Evolutionary conservation across 331 rosid genomes (phyloP).

Genomic region (Acacia pycnantha): DNA sequence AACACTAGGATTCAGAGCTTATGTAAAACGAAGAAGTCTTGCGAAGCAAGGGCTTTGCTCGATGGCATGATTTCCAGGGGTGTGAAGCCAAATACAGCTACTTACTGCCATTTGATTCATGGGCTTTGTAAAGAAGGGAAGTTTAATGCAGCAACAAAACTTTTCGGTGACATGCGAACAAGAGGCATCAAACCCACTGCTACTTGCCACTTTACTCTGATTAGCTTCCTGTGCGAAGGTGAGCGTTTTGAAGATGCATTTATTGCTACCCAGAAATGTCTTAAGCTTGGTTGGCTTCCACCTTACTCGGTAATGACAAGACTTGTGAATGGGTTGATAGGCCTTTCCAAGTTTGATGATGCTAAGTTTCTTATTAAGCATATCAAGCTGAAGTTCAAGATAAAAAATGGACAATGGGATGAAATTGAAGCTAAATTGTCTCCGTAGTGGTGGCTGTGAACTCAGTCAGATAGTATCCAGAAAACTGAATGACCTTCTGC

Average conservation of each 20-base stretch:
- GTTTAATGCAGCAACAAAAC: slow-evolving; percentile 53
- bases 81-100: slow-evolving; percentile 58
- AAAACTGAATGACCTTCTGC: neutral
- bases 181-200: slow-evolving; percentile 47
- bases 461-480: neutral
- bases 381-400: slow-evolving; percentile 56
- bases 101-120: slow-evolving; percentile 59
- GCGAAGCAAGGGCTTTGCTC: slow-evolving; percentile 64
- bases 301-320: slow-evolving; percentile 58
- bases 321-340: slow-evolving; percentile 70
- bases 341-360: slow-evolving; percentile 50
- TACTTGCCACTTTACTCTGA: slow-evolving; percentile 52
- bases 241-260: slow-evolving; percentile 54
- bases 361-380: slow-evolving; percentile 57
- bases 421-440: slow-evolving; percentile 68
- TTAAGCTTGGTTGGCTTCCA: slow-evolving; percentile 65
- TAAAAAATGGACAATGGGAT: slow-evolving; percentile 54
- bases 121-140: slow-evolving; percentile 79
- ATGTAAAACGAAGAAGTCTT: slow-evolving; percentile 66
- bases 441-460: slow-evolving; percentile 27
- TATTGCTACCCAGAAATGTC: slow-evolving; percentile 42
- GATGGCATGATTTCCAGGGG: slow-evolving; percentile 64
- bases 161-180: slow-evolving; percentile 53
- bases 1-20: slow-evolving; percentile 70
- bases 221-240: slow-evolving; percentile 46